Evolutionary conservation across 768 basidiomycete genomes (phyloP).

Genomic region (Kwoniella bestiolae): DNA sequence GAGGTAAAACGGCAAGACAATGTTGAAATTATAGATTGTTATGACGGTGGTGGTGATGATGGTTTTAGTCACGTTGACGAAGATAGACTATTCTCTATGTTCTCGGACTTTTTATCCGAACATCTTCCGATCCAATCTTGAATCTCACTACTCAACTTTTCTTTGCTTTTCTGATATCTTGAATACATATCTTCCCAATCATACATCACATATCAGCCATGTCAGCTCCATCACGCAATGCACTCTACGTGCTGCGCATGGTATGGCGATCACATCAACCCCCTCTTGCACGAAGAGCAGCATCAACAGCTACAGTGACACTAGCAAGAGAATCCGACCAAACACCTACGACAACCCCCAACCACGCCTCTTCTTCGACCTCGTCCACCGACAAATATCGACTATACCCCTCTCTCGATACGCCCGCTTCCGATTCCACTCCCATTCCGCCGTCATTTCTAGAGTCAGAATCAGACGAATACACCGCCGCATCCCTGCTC

Average conservation of each 20-base stretch:
- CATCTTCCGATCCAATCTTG: background rate
- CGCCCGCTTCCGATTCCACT: background rate
- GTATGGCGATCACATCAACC: background rate
- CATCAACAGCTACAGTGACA: slow-evolving; percentile 4
- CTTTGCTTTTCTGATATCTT: background rate
- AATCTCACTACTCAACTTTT: background rate
- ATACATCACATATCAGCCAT: background rate
- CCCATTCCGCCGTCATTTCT: slow-evolving; percentile 41
- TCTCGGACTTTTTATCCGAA: slow-evolving; percentile 2
- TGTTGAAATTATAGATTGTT: background rate
- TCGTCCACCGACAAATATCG: background rate
- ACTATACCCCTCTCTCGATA: background rate
- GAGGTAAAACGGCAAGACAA: no score
- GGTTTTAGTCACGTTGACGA: background rate
- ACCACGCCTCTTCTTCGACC: background rate
- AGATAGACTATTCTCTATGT: no score
- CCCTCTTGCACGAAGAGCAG: background rate
- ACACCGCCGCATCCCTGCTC: slow-evolving; percentile 19
- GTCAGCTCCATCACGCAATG: slow-evolving; percentile 16
- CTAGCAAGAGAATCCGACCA: background rate
- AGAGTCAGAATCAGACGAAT: slow-evolving; percentile 39
- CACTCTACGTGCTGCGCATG: slow-evolving; percentile 25
- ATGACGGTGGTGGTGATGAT: slow-evolving; percentile 4
- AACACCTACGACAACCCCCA: background rate
- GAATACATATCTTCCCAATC: background rate